These are phyloP conservation scores for Nitzschia sp. DNA, from an alignment of 108 stramenopile species.

Conservation along the genomic window DNA sequence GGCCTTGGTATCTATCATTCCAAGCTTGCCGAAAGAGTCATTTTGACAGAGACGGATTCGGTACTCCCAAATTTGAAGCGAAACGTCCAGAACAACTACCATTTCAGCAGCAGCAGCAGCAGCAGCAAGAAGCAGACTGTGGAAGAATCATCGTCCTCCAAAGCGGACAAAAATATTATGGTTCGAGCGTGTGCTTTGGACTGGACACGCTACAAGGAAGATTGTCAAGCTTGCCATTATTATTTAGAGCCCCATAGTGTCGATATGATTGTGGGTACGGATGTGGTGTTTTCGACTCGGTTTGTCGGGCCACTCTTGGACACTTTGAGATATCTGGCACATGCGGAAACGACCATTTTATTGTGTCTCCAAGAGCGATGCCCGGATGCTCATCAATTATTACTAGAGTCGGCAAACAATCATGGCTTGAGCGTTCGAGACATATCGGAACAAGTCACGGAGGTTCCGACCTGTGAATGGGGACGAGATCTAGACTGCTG, in stretches of 20 bases:
- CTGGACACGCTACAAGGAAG: conserved; percentile 56
- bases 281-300: conserved; percentile 67
- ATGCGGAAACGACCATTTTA: conserved; percentile 41
- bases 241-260: conserved; percentile 48
- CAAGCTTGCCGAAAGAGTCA: conserved; percentile 35
- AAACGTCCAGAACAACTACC: conserved; percentile 40
- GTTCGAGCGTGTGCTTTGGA: conserved; percentile 35
- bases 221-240: conserved; percentile 29
- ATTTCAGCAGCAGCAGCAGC: no score
- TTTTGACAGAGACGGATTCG: conserved; percentile 63
- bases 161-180: neutral
- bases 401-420: conserved; percentile 43
- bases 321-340: conserved; percentile 50
- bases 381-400: conserved; percentile 52
- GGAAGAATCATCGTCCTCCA: neutral
- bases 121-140: no score
- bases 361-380: conserved; percentile 75
- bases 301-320: conserved; percentile 61
- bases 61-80: conserved; percentile 49
- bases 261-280: conserved; percentile 78
- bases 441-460: conserved; percentile 36
- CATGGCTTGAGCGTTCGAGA: conserved; percentile 50
- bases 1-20: conserved; percentile 47
- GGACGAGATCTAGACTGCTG: conserved; percentile 55
- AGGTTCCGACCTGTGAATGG: conserved; percentile 36